These are phyloP conservation scores for Penicillium hordei DNA, from an alignment of 2,329 filamentous ascomycete species.

Conservation along the genomic window DNA sequence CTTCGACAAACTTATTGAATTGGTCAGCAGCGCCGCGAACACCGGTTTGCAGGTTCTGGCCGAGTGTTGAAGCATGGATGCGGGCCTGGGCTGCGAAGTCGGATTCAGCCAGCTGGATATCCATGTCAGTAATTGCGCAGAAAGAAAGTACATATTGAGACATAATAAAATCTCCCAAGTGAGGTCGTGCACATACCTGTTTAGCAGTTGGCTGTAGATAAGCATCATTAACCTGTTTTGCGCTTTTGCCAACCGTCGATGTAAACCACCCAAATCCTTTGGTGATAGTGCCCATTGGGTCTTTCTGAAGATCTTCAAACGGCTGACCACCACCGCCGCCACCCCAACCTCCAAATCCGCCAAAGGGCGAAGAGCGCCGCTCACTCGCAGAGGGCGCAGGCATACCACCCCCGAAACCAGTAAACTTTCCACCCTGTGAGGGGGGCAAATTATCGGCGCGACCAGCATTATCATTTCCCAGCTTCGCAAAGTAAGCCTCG, in stretches of 20 bases:
- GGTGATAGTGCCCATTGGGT: constrained; percentile 81
- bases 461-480: constrained; percentile 79
- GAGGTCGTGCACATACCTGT: constrained; percentile 58
- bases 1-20: constrained; percentile 86
- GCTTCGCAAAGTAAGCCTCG: constrained; percentile 84
- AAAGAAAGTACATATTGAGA: not conserved
- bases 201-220: constrained; percentile 92
- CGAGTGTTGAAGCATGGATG: constrained; percentile 54
- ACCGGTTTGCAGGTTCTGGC: constrained; percentile 62
- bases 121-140: not conserved
- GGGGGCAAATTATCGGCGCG: constrained; percentile 74
- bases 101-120: constrained; percentile 69
- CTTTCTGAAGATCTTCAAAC: constrained; percentile 85
- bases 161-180: not conserved
- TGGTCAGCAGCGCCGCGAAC: constrained; percentile 74
- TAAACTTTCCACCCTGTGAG: constrained; percentile 88
- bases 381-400: constrained; percentile 49
- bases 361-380: constrained; percentile 23
- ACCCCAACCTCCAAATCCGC: constrained; percentile 20
- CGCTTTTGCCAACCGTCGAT: constrained; percentile 81
- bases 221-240: constrained; percentile 84
- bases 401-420: constrained; percentile 81
- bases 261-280: constrained; percentile 96
- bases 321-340: constrained; percentile 53
- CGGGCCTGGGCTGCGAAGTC: constrained; percentile 73